These are phyloP conservation scores for Lagerstroemia speciosa DNA, from an alignment of 345 rosid genomes.

Conservation along the genomic window DNA sequence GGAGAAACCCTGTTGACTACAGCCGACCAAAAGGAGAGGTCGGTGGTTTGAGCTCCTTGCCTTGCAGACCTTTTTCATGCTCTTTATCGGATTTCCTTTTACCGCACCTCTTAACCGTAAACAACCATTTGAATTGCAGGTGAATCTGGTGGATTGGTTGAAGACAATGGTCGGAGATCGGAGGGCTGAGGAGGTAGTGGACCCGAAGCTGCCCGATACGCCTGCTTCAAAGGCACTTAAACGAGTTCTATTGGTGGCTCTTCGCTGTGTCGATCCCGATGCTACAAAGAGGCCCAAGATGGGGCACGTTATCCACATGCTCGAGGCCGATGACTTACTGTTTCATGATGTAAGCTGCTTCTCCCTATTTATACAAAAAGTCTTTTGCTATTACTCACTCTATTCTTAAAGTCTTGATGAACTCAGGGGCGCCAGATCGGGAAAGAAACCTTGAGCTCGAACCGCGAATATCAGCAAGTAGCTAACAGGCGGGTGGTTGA, in stretches of 20 bases:
- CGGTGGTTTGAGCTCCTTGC: conserved; percentile 3
- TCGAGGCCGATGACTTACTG: conserved; percentile 89
- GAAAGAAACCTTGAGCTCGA: conserved; percentile 30
- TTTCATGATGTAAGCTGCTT: conserved; percentile 52
- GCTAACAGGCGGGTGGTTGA: conserved; percentile 21
- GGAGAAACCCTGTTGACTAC: conserved; percentile 87
- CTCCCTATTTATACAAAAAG: neutral
- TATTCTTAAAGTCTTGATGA: neutral
- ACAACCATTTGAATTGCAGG: conserved; percentile 34
- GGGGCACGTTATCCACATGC: conserved; percentile 97
- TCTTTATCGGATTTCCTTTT: neutral
- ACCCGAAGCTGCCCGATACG: conserved; percentile 72
- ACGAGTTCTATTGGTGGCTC: conserved; percentile 71
- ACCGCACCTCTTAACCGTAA: conserved; percentile 5
- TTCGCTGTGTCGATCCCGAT: conserved; percentile 92
- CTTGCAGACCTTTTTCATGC: neutral
- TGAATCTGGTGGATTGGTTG: conserved; percentile 89
- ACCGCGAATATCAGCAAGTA: conserved; percentile 19
- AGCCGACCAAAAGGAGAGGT: conserved; percentile 90
- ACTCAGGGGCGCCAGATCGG: neutral
- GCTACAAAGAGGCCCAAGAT: conserved; percentile 92
- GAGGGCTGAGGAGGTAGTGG: conserved; percentile 82
- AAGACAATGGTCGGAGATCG: conserved; percentile 81
- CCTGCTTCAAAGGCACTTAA: conserved; percentile 90
- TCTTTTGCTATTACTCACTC: neutral